A percentile compares a stretch with the other conserved stretches of the same genome.
These are phyloP conservation scores for Arthrobotrys megalospora DNA, from an alignment of 2,329 filamentous ascomycete species.

Conservation along the genomic window DNA sequence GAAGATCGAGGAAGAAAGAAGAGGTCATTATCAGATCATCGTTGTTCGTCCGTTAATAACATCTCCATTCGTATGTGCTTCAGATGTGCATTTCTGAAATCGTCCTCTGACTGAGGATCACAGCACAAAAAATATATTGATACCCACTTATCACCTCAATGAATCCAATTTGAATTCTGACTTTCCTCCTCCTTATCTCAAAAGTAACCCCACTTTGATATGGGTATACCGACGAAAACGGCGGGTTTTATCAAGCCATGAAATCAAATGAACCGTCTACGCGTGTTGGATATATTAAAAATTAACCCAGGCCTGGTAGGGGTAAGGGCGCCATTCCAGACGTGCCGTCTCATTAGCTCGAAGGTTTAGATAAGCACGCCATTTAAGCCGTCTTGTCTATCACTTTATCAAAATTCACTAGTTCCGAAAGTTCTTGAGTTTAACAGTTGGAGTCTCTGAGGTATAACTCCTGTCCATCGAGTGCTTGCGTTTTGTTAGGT, in stretches of 20 bases:
- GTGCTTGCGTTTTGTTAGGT: background rate
- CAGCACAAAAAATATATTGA: background rate
- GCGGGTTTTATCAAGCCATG: slow-evolving; percentile 17
- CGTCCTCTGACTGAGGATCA: background rate
- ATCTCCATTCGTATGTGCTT: slow-evolving; percentile 18
- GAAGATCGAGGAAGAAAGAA: background rate
- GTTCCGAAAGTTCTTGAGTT: background rate
- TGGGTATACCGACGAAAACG: slow-evolving; percentile 14
- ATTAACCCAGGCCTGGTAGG: slow-evolving; percentile 3
- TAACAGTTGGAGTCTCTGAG: background rate
- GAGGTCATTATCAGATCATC: slow-evolving; percentile 29
- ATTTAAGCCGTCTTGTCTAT: slow-evolving; percentile 22
- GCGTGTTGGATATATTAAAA: slow-evolving; percentile 29
- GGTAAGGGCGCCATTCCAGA: slow-evolving; percentile 28
- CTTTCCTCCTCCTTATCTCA: slow-evolving; percentile 2
- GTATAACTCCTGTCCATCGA: slow-evolving; percentile 15
- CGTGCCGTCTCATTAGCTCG: slow-evolving; percentile 8
- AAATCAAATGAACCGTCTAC: slow-evolving; percentile 24
- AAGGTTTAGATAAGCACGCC: slow-evolving; percentile 27
- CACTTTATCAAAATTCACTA: slow-evolving; percentile 13
- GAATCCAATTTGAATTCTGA: background rate
- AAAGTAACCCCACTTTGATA: slow-evolving; percentile 13
- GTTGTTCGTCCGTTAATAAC: background rate
- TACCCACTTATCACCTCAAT: background rate
- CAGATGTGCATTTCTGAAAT: slow-evolving; percentile 10